phyloP scores from a whole-genome alignment of 805 yeast genomes.

The Starmera quercuum region DNA sequence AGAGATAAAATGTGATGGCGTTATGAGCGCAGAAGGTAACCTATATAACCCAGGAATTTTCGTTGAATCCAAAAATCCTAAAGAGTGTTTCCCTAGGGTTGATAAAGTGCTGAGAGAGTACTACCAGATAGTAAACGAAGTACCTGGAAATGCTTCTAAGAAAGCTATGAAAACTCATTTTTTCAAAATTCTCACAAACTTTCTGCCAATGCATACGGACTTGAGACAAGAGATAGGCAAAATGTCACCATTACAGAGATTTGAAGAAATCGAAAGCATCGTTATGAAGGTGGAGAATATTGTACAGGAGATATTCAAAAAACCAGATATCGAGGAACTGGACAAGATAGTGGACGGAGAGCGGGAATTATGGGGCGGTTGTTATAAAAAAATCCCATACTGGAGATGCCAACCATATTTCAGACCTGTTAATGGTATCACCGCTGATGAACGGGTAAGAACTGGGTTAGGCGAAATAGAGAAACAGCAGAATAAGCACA shows the following conservation, averaged over 20 bases:
- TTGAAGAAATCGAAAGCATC: conserved; percentile 43
- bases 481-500: background rate
- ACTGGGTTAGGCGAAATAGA: conserved; percentile 14
- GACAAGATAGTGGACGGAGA: conserved; percentile 54
- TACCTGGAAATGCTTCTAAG: conserved; percentile 53
- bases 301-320: conserved; percentile 48
- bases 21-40: conserved; percentile 97
- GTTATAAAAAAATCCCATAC: conserved; percentile 75
- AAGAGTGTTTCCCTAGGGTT: conserved; percentile 75
- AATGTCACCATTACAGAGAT: conserved; percentile 32
- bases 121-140: conserved; percentile 59
- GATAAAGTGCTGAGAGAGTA: conserved; percentile 81
- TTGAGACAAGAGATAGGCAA: conserved; percentile 67
- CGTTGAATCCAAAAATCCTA: conserved; percentile 43
- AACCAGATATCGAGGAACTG: conserved; percentile 41
- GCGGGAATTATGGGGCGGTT: conserved; percentile 67
- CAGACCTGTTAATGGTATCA: conserved; percentile 78
- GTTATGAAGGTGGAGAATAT: conserved; percentile 60
- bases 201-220: conserved; percentile 69
- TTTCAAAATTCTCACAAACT: conserved; percentile 79
- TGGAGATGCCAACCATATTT: conserved; percentile 98
- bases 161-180: conserved; percentile 88
- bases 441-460: conserved; percentile 35
- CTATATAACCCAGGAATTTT: conserved; percentile 91
- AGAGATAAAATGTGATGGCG: conserved; percentile 71